Conservation (phyloP, 139 green algal genomes). For the Closterium sp. region DNA sequence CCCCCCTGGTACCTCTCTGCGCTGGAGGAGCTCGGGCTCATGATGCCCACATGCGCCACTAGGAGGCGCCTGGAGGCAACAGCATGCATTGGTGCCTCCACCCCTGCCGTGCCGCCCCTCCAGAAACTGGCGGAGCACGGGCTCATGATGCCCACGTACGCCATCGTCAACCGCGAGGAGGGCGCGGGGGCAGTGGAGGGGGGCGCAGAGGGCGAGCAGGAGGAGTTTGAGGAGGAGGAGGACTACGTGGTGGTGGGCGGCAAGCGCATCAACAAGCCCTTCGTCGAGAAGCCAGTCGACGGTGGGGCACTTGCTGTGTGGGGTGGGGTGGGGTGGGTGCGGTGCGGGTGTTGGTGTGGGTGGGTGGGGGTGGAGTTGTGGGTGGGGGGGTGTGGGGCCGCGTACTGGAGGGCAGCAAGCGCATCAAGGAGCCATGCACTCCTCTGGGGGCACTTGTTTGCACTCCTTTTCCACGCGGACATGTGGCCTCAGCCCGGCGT, state of each 20-base stretch:
- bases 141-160: constrained; percentile 63
- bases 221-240: constrained; percentile 79
- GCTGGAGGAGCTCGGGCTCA: constrained; percentile 18
- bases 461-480: no score
- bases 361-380: neutral
- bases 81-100: no score
- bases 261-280: constrained; percentile 88
- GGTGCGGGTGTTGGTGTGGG: neutral
- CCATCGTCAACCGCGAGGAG: constrained; percentile 79
- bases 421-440: constrained; percentile 95
- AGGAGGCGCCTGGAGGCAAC: no score
- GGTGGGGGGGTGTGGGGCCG: neutral
- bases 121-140: constrained; percentile 34
- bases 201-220: constrained; percentile 24
- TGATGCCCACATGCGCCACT: constrained; percentile 72
- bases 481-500: no score
- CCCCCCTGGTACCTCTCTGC: neutral
- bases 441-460: no score
- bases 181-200: no score
- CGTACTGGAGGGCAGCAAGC: constrained; percentile 47
- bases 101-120: no score
- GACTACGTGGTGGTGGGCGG: constrained; percentile 83
- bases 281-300: constrained; percentile 96
- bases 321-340: neutral
- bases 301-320: constrained; percentile 13